Evolutionary conservation across 1,284 basidiomycete species (phyloP).

Genomic region (Microbotryum violaceum): DNA sequence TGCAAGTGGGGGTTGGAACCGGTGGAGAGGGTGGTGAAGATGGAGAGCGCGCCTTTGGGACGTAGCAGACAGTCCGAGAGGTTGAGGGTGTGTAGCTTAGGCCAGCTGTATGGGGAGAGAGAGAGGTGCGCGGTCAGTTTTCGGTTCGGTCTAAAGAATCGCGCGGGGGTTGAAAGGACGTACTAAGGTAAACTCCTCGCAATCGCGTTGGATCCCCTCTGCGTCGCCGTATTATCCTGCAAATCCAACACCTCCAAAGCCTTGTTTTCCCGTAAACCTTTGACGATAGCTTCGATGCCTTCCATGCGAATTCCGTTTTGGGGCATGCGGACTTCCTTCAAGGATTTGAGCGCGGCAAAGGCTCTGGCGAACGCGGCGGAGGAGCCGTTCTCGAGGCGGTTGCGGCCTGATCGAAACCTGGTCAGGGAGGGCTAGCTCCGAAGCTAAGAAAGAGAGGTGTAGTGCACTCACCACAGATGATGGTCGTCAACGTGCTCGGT

Average conservation of each 20-base stretch:
- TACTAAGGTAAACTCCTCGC: constrained; percentile 55
- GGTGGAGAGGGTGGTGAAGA: constrained; percentile 51
- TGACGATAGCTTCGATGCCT: constrained; percentile 74
- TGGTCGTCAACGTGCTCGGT: constrained; percentile 57
- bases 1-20: constrained; percentile 69
- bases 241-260: constrained; percentile 74
- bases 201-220: constrained; percentile 65
- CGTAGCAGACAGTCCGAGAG: constrained; percentile 87
- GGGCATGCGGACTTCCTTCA: constrained; percentile 82
- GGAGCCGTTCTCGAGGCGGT: constrained; percentile 86
- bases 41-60: constrained; percentile 53
- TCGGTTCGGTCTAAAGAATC: too few relatives aligned
- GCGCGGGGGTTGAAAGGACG: not conserved
- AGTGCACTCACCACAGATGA: constrained; percentile 64
- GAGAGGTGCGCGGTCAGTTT: too few relatives aligned
- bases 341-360: constrained; percentile 69
- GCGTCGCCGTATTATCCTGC: constrained; percentile 90
- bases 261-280: constrained; percentile 63
- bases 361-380: constrained; percentile 78
- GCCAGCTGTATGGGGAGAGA: constrained; percentile 48
- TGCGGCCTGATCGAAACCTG: constrained; percentile 48
- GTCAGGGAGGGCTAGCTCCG: too few relatives aligned
- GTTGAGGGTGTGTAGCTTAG: constrained; percentile 66
- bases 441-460: too few relatives aligned
- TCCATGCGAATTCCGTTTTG: constrained; percentile 97